Evolutionary conservation across 768 basidiomycete species (phyloP).

Genomic region (Mycena leptocephala): DNA sequence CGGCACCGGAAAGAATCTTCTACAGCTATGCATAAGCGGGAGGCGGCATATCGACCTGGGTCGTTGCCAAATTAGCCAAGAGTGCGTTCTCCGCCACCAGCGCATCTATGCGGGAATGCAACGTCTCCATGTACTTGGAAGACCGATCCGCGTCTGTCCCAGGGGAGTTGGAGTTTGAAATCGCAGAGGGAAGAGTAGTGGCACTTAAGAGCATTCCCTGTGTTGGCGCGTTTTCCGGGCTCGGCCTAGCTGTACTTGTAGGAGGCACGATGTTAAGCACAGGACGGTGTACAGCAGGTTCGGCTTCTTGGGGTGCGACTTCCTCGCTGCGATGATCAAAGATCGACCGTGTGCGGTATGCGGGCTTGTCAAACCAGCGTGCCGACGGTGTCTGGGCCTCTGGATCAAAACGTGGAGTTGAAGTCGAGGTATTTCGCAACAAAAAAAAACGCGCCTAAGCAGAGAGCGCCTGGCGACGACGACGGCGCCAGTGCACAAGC

Average conservation of each 20-base stretch:
- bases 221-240: background rate
- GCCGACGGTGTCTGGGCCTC: background rate
- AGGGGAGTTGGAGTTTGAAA: background rate
- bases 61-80: conserved; percentile 9
- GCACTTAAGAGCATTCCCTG: background rate
- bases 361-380: conserved; percentile 2
- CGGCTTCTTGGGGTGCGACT: background rate
- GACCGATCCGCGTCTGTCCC: background rate
- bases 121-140: background rate
- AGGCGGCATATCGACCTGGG: conserved; percentile 4
- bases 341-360: background rate
- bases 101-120: conserved; percentile 11
- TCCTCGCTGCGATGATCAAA: background rate
- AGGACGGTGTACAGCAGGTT: background rate
- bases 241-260: background rate
- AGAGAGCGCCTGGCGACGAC: background rate
- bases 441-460: background rate
- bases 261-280: background rate
- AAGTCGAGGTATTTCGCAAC: background rate
- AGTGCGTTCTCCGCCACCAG: conserved; percentile 23
- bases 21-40: conserved; percentile 18
- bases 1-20: no score
- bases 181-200: background rate
- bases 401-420: background rate
- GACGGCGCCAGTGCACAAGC: background rate